Conservation (phyloP, 495 filamentous ascomycete species). For the Talaromyces borbonicus region DNA sequence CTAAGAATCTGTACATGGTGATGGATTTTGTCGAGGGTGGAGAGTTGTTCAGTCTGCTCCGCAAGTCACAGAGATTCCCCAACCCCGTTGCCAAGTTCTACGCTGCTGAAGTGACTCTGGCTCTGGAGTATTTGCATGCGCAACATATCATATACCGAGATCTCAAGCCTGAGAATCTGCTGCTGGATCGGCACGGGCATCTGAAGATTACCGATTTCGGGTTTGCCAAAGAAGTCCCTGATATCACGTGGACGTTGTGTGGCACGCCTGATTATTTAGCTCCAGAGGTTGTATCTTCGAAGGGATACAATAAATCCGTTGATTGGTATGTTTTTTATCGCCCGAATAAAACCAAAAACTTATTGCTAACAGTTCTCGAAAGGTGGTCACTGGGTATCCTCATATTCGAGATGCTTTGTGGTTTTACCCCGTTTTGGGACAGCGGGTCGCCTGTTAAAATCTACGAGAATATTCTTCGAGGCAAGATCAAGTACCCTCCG, state of each 20-base stretch:
- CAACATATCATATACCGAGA: slow-evolving; percentile 96
- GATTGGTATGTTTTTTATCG: slow-evolving; percentile 64
- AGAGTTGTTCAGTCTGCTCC: slow-evolving; percentile 87
- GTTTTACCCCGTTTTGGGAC: slow-evolving; percentile 98
- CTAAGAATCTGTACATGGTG: slow-evolving; percentile 96
- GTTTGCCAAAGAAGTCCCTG: slow-evolving; percentile 94
- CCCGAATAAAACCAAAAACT: neutral
- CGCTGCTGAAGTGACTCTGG: slow-evolving; percentile 91
- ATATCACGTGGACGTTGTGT: slow-evolving; percentile 98
- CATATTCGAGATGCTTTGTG: slow-evolving; percentile 99
- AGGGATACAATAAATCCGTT: slow-evolving; percentile 98
- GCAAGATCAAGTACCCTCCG: slow-evolving; percentile 87
- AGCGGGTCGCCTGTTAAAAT: slow-evolving; percentile 96
- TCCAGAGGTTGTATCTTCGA: slow-evolving; percentile 91
- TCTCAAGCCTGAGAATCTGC: slow-evolving; percentile 90
- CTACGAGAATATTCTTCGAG: slow-evolving; percentile 95
- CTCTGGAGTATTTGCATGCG: slow-evolving; percentile 90
- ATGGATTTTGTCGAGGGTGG: slow-evolving; percentile 99
- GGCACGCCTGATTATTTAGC: slow-evolving; percentile 98
- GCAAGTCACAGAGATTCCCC: slow-evolving; percentile 98
- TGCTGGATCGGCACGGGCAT: slow-evolving; percentile 92
- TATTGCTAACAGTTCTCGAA: slow-evolving; percentile 11
- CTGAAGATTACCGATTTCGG: slow-evolving; percentile 99
- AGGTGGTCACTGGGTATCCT: slow-evolving; percentile 99
- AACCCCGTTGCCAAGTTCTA: slow-evolving; percentile 99